Conservation (phyloP, 179 eudicot species). For the Spergularia azorica region DNA sequence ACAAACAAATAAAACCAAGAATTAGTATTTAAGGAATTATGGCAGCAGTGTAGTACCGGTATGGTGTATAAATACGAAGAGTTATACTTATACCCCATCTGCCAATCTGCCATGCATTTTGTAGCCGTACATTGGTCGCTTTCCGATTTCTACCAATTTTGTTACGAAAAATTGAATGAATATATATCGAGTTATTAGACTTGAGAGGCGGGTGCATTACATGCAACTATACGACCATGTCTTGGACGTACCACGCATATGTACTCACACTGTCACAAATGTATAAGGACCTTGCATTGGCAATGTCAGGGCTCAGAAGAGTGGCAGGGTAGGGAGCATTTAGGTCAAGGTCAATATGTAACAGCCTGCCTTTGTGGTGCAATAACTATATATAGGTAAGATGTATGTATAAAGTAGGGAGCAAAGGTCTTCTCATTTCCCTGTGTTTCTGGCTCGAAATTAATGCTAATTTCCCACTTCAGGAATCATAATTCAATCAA, state of each 20-base stretch:
- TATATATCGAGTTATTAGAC: not conserved
- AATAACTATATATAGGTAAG: slow-evolving; percentile 22
- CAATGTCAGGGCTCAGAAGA: not conserved
- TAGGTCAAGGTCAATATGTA: slow-evolving; percentile 33
- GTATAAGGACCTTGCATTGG: too few species aligned
- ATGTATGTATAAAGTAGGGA: slow-evolving; percentile 28
- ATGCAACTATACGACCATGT: not conserved
- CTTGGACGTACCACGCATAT: too few species aligned
- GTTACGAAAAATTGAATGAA: too few species aligned
- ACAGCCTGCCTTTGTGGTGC: slow-evolving; percentile 29
- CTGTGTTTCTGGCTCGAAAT: slow-evolving; percentile 27
- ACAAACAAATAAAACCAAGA: not conserved
- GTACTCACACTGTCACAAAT: too few species aligned
- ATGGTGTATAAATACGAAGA: not conserved
- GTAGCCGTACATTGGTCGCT: too few species aligned
- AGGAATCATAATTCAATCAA: slow-evolving; percentile 27
- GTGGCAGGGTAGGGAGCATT: slow-evolving; percentile 14
- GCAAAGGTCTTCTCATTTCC: slow-evolving; percentile 20
- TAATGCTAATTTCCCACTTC: slow-evolving; percentile 24
- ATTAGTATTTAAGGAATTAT: not conserved
- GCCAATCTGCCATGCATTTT: too few species aligned
- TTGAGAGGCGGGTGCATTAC: not conserved
- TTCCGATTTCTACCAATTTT: too few species aligned
- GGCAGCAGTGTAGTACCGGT: not conserved
- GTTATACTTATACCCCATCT: too few species aligned